Percentiles rank a stretch among this genome's conserved stretches.
phyloP scores from a whole-genome alignment of 495 filamentous ascomycete genomes.

The Chaetomium cochliodes region DNA sequence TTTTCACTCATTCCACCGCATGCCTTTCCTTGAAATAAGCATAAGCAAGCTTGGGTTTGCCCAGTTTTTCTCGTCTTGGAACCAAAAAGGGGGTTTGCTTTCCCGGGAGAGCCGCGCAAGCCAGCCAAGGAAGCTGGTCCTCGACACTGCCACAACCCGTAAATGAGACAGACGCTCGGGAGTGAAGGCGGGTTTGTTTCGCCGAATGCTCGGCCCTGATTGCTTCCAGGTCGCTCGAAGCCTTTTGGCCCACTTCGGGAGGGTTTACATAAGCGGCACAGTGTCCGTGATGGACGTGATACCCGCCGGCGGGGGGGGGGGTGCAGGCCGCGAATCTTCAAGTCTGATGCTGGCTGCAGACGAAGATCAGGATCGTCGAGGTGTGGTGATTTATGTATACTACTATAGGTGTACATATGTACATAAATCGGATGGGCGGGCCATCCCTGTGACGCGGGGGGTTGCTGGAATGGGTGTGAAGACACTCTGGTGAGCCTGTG shows the following conservation, averaged over 20 bases:
- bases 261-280: slow-evolving; percentile 13
- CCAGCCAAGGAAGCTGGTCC: not conserved
- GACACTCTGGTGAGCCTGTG: not conserved
- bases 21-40: not conserved
- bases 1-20: not conserved
- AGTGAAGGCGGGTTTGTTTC: not conserved
- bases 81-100: not conserved
- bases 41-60: not conserved
- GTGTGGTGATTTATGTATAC: not conserved
- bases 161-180: slow-evolving; percentile 2
- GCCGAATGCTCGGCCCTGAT: not conserved
- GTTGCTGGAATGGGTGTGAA: not conserved
- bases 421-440: not conserved
- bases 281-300: not conserved
- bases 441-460: not conserved
- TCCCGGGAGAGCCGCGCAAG: not conserved
- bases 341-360: not conserved
- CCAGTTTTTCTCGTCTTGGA: not conserved
- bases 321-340: not conserved
- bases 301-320: too few relatives aligned
- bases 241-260: not conserved
- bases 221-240: not conserved
- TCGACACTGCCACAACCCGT: slow-evolving; percentile 15
- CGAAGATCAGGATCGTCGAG: not conserved
- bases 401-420: not conserved